Evolutionary conservation across 805 yeast species (phyloP), one percentile per base, ranked within the genome.

Genomic region (Wickerhamomyces xylosicus): DNA sequence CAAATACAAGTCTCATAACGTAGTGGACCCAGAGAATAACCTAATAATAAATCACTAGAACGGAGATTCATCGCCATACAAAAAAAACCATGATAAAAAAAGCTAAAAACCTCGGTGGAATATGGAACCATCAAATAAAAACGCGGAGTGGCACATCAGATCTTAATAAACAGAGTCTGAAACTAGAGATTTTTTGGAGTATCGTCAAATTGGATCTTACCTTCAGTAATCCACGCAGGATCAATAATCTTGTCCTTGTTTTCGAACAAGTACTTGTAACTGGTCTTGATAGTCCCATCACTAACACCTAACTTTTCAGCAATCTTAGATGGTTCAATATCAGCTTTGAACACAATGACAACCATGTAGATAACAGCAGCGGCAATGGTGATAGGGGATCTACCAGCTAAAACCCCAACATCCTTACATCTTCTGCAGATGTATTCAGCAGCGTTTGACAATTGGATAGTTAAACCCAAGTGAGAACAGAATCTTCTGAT

Each of bases 331-430:
- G 95, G 89, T 3, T 83, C 67, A 29, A 85, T 66, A 37, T 77
- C 82, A 28, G 80, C 79, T 34, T 83, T 83, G 57, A 89, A 89
- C n/a, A 92, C 64, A n/a, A 85, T 66, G 4, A 90, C 83, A 6
- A 95, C 85, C 84, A 92, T 80, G 62, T 90, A 92, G 36, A 92
- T 90, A 5, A 92, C 95, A 1, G 97, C 94, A 7, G 97, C 97
- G 0, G 97, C 97, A 54, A 92, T 86, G 29, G 98, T 90, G 39
- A 89, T 89, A 21, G 98, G 98, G 3, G 96, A 85, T 49, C 96
- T 74, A 52, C 98, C 97, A 15, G 95, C 97, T 53, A 92, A 69
- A 31, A 90, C 94, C 40, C 97, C 96, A 45, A 82, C 80, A 45
- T 85, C 95, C 55, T 85, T 84, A 53, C 95, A 86, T 47, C 81